Base-by-base conservation (phyloP, 257 asterid genomes). In the Solanum tacnaense region DNA sequence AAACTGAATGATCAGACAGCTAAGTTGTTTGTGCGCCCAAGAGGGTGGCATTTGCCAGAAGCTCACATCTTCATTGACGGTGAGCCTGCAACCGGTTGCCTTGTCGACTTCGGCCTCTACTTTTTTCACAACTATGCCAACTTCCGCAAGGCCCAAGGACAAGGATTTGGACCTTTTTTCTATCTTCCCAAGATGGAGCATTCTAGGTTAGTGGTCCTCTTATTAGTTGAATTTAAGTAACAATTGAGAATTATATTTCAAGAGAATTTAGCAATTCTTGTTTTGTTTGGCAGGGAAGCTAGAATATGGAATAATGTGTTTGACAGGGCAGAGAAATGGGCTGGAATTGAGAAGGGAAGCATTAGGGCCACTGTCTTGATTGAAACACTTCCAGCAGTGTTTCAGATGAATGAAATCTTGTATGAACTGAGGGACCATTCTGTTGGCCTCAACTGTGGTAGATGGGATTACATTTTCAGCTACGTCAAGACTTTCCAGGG, bases 391-490 rank as follows among this genome's bases (percentile, higher is more conserved):
- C 99, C 99, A 6, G 99, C 99, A 2, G 99, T 94, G 89, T 97
- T 97, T 87, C 99, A 97, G 68, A 97, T 97, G 99, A 94, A 96
- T 46, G 99, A 97, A 79, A 96, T 97, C 78, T 93, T 97, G 0
- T 94, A 97, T 86, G 98, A 97, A 75, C 91, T 96, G 1, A 90
- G 98, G 39, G 98, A 97, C 58, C 99, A 97, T 87, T 95, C 98
- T 8, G 91, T 92, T 16, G 99, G 99, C 1, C 88, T 97, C 88
- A 97, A 97, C 91, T 97, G 99, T 83, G 99, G 99, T 23, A 87
- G 99, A 88, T 97, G 99, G 99, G 99, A 97, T 58, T 97, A 97
- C 86, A 97, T 97, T 58, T 97, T 97, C 92, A 97, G 99, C 96
- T 97, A 96, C 13, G 92, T 97, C 65, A 97, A 97, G 93, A 97